Conservation (phyloP, 164 flowering plant genomes). For the Chimonanthus praecox region DNA sequence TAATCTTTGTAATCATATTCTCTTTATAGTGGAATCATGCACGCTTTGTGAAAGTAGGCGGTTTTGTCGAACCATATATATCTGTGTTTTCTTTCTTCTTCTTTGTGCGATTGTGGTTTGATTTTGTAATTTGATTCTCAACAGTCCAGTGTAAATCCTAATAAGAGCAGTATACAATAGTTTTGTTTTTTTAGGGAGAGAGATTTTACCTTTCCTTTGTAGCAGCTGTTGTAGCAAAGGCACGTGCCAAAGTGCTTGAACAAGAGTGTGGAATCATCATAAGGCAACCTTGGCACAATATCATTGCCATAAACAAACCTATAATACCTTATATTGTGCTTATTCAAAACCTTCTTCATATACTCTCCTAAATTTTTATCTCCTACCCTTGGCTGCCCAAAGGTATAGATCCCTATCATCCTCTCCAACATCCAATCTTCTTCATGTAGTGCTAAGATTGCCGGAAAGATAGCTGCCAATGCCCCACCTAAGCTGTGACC, state of each 20-base stretch:
- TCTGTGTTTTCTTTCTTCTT: too few species aligned
- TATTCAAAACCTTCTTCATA: conserved; percentile 37
- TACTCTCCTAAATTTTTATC: conserved; percentile 46
- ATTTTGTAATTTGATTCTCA: too few species aligned
- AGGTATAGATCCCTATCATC: conserved; percentile 72
- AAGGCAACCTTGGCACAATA: conserved; percentile 76
- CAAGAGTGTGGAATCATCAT: conserved; percentile 41
- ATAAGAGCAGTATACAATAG: too few species aligned
- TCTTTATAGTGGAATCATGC: too few species aligned
- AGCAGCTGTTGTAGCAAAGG: conserved; percentile 58
- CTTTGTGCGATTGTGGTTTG: too few species aligned
- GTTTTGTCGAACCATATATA: too few species aligned
- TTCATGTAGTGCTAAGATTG: conserved; percentile 41
- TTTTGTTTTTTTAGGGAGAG: conserved; percentile 1
- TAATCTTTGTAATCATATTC: too few species aligned
- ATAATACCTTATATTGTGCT: conserved; percentile 34
- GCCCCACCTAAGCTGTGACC: conserved; percentile 95
- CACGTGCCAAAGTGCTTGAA: conserved; percentile 74
- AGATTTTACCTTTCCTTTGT: conserved; percentile 51
- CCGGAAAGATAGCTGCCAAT: conserved; percentile 55
- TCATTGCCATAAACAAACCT: conserved; percentile 75
- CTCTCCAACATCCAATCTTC: conserved; percentile 51
- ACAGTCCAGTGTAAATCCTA: too few species aligned
- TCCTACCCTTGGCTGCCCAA: conserved; percentile 89
- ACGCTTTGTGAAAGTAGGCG: too few species aligned